These are phyloP conservation scores for Linnemannia hyalina DNA, from an alignment of 192 early-diverging fungal genomes.

Conservation along the genomic window DNA sequence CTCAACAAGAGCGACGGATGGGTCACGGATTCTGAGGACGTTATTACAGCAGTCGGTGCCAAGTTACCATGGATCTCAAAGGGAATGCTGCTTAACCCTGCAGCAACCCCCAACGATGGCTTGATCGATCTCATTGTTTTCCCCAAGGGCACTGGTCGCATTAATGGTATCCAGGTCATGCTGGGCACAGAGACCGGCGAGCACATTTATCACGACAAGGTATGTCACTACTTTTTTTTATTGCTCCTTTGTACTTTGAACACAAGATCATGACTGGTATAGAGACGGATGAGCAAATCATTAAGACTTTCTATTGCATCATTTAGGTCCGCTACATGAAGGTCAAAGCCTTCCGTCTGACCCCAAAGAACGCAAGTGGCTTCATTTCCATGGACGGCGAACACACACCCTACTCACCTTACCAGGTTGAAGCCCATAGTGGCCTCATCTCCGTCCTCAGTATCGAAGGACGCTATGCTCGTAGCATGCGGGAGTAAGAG, in stretches of 20 bases:
- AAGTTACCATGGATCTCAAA: conserved; percentile 66
- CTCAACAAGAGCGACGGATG: conserved; percentile 57
- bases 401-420: conserved; percentile 62
- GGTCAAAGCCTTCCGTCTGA: conserved; percentile 68
- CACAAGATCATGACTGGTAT: too few species aligned
- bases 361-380: conserved; percentile 48
- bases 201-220: conserved; percentile 61
- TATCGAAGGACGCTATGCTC: conserved; percentile 57
- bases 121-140: conserved; percentile 62
- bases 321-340: conserved; percentile 70
- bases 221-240: conserved; percentile 29
- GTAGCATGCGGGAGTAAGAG: conserved; percentile 40
- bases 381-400: conserved; percentile 72
- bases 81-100: conserved; percentile 61
- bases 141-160: conserved; percentile 38
- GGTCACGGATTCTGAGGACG: conserved; percentile 59
- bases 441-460: conserved; percentile 58
- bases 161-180: conserved; percentile 55
- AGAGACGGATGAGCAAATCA: not conserved
- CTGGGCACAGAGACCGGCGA: conserved; percentile 58
- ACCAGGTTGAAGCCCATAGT: conserved; percentile 70
- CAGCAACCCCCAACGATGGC: conserved; percentile 67
- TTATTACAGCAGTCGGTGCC: conserved; percentile 58
- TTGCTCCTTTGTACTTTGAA: not conserved
- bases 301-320: not conserved